phyloP scores from a whole-genome alignment of 75 land plant genomes.

The Ceratopteris richardii region DNA sequence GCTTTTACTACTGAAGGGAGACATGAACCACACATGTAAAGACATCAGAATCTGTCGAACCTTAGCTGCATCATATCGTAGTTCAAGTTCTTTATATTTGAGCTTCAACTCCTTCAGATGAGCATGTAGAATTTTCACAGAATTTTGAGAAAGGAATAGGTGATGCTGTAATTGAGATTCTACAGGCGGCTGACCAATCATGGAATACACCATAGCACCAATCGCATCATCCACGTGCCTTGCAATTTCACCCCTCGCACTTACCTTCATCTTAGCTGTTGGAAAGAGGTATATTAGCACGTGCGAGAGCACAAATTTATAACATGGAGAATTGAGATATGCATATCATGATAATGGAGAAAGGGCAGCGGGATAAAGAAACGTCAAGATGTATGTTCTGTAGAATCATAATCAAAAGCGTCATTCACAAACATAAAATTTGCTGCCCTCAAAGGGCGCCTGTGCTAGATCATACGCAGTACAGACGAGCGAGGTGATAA shows the following conservation, averaged over 20 bases:
- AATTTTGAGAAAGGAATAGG: background rate
- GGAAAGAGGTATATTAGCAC: background rate
- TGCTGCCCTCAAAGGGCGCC: too few species aligned
- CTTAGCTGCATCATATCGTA: background rate
- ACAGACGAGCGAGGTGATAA: too few species aligned
- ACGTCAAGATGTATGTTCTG: too few species aligned
- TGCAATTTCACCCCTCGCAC: too few species aligned
- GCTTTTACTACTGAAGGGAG: too few species aligned
- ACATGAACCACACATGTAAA: background rate
- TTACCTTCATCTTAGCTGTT: background rate
- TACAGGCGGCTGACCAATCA: background rate
- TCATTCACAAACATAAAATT: too few species aligned
- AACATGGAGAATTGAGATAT: too few species aligned
- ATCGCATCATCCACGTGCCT: background rate
- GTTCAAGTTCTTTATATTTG: background rate
- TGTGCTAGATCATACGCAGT: too few species aligned
- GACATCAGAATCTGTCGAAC: background rate
- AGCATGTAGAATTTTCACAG: background rate
- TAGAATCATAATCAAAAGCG: too few species aligned
- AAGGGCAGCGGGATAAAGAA: too few species aligned
- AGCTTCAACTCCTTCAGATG: background rate
- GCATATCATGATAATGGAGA: too few species aligned
- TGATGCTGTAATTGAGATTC: background rate
- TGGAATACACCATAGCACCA: background rate
- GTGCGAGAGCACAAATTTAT: background rate